Conservation (phyloP, 441 rosid species). For the Raphanus hybrid region DNA sequence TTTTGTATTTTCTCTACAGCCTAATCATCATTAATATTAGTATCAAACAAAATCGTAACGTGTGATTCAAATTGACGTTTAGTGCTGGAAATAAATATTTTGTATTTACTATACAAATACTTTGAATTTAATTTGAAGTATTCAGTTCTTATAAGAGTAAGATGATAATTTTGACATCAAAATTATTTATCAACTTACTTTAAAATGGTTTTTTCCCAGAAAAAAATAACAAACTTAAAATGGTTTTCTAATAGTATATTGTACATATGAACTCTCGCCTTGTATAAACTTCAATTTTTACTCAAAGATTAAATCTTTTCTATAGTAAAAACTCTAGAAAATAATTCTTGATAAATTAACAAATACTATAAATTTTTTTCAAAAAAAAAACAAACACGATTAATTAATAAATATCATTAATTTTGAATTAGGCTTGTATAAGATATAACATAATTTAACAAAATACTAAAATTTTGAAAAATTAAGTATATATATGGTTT, state of each 20-base stretch:
- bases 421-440: no score
- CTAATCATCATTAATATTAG: neutral
- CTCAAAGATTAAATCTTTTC: neutral
- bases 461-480: no score
- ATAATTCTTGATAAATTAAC: no score
- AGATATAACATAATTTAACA: no score
- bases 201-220: neutral
- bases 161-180: neutral
- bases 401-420: no score
- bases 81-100: neutral
- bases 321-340: no score
- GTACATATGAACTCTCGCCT: neutral
- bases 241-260: neutral
- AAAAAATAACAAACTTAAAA: neutral
- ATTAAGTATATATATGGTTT: no score
- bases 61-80: conserved; percentile 24
- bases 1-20: neutral
- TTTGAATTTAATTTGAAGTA: neutral
- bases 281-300: neutral
- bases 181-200: neutral
- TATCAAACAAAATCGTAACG: neutral
- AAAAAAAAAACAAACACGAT: no score
- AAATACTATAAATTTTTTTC: no score
- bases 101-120: neutral
- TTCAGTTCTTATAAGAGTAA: neutral